Base-by-base conservation (phyloP, 306 rosid species). In the Cicer bijugum region DNA sequence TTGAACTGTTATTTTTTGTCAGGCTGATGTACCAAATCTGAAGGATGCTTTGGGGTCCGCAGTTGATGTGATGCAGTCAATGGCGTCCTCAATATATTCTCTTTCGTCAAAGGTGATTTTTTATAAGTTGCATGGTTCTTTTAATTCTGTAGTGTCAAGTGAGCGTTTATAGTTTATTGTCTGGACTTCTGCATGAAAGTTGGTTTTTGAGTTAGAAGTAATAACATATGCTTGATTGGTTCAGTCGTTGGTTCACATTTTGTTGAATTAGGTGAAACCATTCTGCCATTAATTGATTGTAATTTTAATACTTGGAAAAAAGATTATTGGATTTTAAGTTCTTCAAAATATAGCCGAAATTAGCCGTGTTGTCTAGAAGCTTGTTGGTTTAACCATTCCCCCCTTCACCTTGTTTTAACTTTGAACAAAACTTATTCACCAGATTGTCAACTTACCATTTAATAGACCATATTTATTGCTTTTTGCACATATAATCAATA, bases 41-140 rank as follows among this genome's bases (percentile, higher is more conserved):
- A 92, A 90, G 82, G 96, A 95, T 75, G 95, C 99, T 78, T 84
- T 95, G 88, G 89, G 93, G 57, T 90, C 97, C 58, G 97, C 97
- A 47, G 96, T 92, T 74, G 97, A 95, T 83, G 92, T 92, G 75
- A 95, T 95, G 97, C 97, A 88, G 81, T 83, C 91, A 78, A 92
- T 92, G 97, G 90, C 88, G 75, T 90, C 99, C 78, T 92, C 97
- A 1, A 89, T 92, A 69, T 86, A 86, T 88, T 84, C 87, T 77
- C 97, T 95, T 82, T 86, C 83, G 6, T 82, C 89, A n/a, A 95
- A 90, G 97, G 99, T 80, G 28, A 61, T 65, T 78, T 53, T 60
- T 12, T 20, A 48, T 14, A 12, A 33, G 39, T n/a, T 71, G 64
- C 62, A 52, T 52, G 16, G 53, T 59, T 51, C 17, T 60, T 45